Base-by-base conservation (phyloP, 768 basidiomycete species). In the Tubosaeta sp. region DNA sequence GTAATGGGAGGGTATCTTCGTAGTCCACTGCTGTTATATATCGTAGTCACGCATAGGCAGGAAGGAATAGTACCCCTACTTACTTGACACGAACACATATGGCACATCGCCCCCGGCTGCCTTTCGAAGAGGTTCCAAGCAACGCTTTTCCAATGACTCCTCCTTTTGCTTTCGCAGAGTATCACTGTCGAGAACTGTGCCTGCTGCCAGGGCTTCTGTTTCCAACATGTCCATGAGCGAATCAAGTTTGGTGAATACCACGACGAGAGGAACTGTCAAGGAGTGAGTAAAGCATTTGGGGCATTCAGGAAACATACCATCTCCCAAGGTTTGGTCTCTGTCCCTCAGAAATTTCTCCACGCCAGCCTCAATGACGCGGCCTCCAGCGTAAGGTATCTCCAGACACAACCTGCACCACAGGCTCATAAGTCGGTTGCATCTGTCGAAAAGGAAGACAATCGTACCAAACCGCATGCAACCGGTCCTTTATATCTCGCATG, bases 181-280 rank as follows among this genome's bases (percentile, higher is more conserved):
- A 22, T 4, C 11, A 22, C 5, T 17, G 38, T 22, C 17, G 5
- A 22, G 10, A 17, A 22, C 11, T 22, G 22, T 4, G n/a, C 12
- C 19, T 17, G 35, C 19, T 19, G 22, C 10, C 35, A 22, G 38
- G 17, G 38, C 19, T 12, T 39, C 19, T 5, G 19, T 3, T 11
- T 5, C 4, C 5, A 54, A 22, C 6, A 0, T 8, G 11, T 46
- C 38, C 2, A 25, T 41, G 13, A 57, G 43, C 3, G 33, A n/a
- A 25, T 58, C 55, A 9, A 49, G 37, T n/a, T 58, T 57, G 8
- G 55, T 58, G 9, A 43, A 43, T 4, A 55, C 48, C 5, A 56
- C 38, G 1, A 56, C 27, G 14, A 55, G 38, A 14, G 53, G 55
- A 17, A 43, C 55, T 55, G 8, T 14, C 10, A 14, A 10, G 2